A percentile compares a stretch with the other conserved stretches of the same genome.
These are phyloP conservation scores for Macaranga tanarius DNA, from an alignment of 441 rosid species.

Conservation along the genomic window DNA sequence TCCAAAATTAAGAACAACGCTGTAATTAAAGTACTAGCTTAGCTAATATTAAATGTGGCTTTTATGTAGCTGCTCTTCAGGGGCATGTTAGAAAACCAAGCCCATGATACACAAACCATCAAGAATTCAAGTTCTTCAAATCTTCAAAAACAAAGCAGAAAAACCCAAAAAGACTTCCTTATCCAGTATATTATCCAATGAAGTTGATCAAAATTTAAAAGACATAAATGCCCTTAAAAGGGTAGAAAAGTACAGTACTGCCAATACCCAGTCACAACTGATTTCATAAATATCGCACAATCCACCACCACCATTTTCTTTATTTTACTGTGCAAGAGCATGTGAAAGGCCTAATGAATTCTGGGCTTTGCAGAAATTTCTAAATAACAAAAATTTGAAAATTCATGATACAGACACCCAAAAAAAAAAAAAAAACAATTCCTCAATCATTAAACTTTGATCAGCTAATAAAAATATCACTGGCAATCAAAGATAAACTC, in stretches of 20 bases:
- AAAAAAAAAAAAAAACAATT: neutral
- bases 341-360: neutral
- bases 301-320: neutral
- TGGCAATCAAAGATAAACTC: neutral
- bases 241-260: neutral
- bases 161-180: neutral
- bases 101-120: neutral
- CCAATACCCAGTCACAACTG: neutral
- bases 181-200: neutral
- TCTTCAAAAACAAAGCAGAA: neutral
- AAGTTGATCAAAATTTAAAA: neutral
- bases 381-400: no score
- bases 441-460: neutral
- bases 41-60: no score
- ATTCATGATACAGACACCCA: neutral
- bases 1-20: neutral
- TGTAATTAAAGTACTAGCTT: no score
- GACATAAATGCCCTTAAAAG: conserved; percentile 6
- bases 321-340: neutral
- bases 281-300: neutral
- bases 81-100: neutral
- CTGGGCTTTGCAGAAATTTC: neutral
- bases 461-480: neutral
- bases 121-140: neutral
- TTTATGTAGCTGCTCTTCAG: no score